These are phyloP conservation scores for Alternaria novae-zelandiae DNA, from an alignment of 2,329 filamentous ascomycete genomes.

Conservation along the genomic window DNA sequence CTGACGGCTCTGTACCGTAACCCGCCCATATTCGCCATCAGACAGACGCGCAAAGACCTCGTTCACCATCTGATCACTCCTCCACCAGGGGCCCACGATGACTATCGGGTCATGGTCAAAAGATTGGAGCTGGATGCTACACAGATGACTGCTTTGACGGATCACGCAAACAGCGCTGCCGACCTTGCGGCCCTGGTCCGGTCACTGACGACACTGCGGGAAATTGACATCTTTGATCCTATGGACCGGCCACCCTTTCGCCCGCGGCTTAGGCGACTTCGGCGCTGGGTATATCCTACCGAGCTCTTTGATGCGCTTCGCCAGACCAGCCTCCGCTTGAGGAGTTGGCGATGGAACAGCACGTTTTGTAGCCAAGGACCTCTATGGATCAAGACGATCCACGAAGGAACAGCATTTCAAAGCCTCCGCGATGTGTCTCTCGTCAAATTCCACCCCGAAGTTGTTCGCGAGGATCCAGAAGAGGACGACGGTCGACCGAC, in stretches of 20 bases:
- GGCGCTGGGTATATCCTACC: constrained; percentile 72
- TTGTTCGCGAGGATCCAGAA: constrained; percentile 18
- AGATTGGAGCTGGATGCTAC: constrained; percentile 72
- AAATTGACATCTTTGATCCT: constrained; percentile 74
- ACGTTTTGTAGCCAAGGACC: constrained; percentile 50
- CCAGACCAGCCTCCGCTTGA: constrained; percentile 54
- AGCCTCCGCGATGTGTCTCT: constrained; percentile 43
- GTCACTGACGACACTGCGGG: constrained; percentile 69
- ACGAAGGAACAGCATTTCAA: constrained; percentile 53
- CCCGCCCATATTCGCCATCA: constrained; percentile 66
- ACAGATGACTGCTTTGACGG: constrained; percentile 61
- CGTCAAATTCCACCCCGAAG: constrained; percentile 41
- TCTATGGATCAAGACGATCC: constrained; percentile 52
- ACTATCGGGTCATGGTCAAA: constrained; percentile 75
- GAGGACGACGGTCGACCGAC: constrained; percentile 27
- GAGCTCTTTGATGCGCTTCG: constrained; percentile 70
- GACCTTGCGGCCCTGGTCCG: constrained; percentile 66
- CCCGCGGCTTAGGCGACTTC: constrained; percentile 57
- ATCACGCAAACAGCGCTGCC: constrained; percentile 60
- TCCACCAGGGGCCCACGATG: constrained; percentile 45
- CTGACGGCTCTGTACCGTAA: constrained; percentile 73
- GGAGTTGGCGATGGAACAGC: constrained; percentile 64
- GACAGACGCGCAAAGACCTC: constrained; percentile 54
- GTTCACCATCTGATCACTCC: constrained; percentile 63
- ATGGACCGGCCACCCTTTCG: constrained; percentile 72